Percentiles rank a stretch among this genome's conserved stretches.
Conservation (phyloP, 1,284 basidiomycete genomes). For the Leccinum pallidistipes region DNA sequence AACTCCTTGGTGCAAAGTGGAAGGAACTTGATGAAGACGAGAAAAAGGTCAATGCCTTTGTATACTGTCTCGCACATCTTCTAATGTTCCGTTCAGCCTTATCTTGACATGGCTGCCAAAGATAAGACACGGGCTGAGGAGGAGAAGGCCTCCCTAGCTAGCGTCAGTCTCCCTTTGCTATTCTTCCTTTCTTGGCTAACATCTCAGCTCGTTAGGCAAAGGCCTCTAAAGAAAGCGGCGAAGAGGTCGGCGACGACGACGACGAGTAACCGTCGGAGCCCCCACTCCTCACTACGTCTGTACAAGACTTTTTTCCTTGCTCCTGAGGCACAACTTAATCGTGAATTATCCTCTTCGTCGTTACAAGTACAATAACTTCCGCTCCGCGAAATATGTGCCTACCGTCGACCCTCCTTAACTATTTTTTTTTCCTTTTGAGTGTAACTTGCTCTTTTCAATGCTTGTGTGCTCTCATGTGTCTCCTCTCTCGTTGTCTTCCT, state of each 20-base stretch:
- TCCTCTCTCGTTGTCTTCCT: conserved; percentile 10
- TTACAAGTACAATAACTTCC: conserved; percentile 27
- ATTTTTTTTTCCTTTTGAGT: conserved; percentile 7
- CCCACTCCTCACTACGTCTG: conserved; percentile 1
- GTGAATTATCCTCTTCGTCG: conserved; percentile 5
- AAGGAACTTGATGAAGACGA: conserved; percentile 83
- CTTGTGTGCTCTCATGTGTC: conserved; percentile 27
- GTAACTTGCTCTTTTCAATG: conserved; percentile 25
- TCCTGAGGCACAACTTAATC: conserved; percentile 21
- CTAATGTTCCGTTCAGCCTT: conserved; percentile 67
- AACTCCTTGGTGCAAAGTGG: conserved; percentile 88
- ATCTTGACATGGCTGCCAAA: conserved; percentile 80
- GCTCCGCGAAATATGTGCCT: conserved; percentile 33
- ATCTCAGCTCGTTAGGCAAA: conserved; percentile 12
- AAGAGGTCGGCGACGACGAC: conserved; percentile 60
- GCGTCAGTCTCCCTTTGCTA: conserved; percentile 43
- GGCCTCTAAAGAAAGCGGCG: conserved; percentile 54
- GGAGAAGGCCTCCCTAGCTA: conserved; percentile 78
- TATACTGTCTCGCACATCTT: not conserved
- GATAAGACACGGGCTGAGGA: conserved; percentile 86
- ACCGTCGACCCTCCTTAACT: conserved; percentile 16
- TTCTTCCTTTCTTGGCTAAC: not conserved
- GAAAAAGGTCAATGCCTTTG: conserved; percentile 65
- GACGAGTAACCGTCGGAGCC: conserved; percentile 38
- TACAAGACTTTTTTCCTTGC: conserved; percentile 16